Evolutionary conservation across 2,329 filamentous ascomycete genomes (phyloP), one percentile per base, ranked within the genome.

Genomic region (Diaporthe sp.): DNA sequence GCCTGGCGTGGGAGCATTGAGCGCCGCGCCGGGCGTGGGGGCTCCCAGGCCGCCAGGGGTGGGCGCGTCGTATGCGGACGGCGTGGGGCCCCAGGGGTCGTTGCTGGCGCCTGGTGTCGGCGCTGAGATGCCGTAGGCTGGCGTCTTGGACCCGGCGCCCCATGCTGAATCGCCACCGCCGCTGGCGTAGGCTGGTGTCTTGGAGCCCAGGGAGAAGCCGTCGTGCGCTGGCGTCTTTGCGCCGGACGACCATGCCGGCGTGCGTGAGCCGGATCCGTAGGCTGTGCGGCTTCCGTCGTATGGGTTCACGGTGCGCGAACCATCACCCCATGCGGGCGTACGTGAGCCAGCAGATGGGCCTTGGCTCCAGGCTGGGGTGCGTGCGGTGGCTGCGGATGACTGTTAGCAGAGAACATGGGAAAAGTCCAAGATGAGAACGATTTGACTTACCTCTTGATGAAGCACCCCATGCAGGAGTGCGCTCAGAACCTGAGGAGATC

Each of bases 181-280:
- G 66, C 82, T 79, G 58, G 84, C 84, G 78, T 92, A 95, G 70
- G 88, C 93, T 58, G 89, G 92, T 17, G 91, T 93, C 79, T 91
- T 93, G n/a, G 91, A 92, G 10, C 93, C 92, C 72, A 89, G 88
- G 71, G 88, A 90, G 79, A 93, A 94, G 27, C 88, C 87, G 79
- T 93, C 90, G 19, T 88, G 86, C 27, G 91, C 90, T 71, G 94
- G 86, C 1, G 94, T 96, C 81, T 93, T 93, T 71, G 92, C 91
- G 70, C 93, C 94, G 2, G 94, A 93, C 74, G 92, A 92, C 94
- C 94, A 96, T 7, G 93, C 93, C 10, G 93, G 93, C 1, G 93
- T 95, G 70, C 94, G 91, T 63, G 89, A 89, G 39, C 92, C 92
- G 30, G 89, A 88, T 25, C 95, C 95, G 79, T 97, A 97, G 2